phyloP scores from a whole-genome alignment of 768 basidiomycete species.

The Nidularia pulvinata region DNA sequence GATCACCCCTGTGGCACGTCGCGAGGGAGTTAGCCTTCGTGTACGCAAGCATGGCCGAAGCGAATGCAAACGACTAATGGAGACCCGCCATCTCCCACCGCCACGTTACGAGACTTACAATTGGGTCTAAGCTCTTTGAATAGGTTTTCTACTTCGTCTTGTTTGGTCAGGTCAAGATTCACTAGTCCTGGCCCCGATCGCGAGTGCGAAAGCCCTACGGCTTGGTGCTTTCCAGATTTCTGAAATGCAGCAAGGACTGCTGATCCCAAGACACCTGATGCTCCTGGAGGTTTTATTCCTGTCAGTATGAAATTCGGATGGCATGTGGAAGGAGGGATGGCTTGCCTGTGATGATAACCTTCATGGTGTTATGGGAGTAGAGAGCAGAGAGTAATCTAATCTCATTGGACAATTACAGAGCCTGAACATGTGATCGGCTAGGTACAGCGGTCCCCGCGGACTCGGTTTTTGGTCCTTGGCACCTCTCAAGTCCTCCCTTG shows the following conservation, averaged over 20 bases:
- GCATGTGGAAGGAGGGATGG: background rate
- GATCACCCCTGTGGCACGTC: constrained; percentile 64
- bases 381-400: background rate
- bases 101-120: constrained; percentile 46
- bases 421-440: background rate
- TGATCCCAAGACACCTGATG: constrained; percentile 88
- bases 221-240: constrained; percentile 28
- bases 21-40: background rate
- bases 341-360: constrained; percentile 59
- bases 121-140: constrained; percentile 63
- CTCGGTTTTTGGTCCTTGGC: background rate
- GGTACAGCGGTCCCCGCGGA: background rate
- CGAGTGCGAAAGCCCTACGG: constrained; percentile 74
- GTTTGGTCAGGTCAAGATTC: constrained; percentile 71
- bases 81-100: too few relatives aligned
- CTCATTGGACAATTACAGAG: background rate
- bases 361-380: constrained; percentile 24
- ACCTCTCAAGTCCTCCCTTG: background rate
- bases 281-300: constrained; percentile 48
- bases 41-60: background rate
- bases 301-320: background rate
- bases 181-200: constrained; percentile 51
- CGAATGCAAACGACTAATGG: background rate
- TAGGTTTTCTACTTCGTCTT: constrained; percentile 47
- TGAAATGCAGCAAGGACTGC: constrained; percentile 75